Percentiles rank a stretch among this genome's conserved stretches.
These are phyloP conservation scores for Ustilaginoidea virens DNA, from an alignment of 2,329 filamentous ascomycete species.

Conservation along the genomic window DNA sequence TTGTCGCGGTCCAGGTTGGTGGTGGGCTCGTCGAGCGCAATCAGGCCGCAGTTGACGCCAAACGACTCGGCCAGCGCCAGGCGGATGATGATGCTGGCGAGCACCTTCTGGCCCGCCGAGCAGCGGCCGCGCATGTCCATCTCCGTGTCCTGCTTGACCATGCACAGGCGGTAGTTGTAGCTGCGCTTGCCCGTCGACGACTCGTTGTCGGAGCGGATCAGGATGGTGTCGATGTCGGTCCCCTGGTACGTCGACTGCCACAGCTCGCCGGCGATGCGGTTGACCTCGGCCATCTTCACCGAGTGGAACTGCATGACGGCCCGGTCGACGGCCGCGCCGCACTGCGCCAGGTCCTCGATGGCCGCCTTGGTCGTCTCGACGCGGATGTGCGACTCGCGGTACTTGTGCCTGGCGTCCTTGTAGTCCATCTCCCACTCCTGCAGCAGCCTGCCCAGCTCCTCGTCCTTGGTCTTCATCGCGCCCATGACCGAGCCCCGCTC, in stretches of 20 bases:
- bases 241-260: slow-evolving; percentile 96
- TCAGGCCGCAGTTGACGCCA: slow-evolving; percentile 86
- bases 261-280: slow-evolving; percentile 85
- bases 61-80: slow-evolving; percentile 93
- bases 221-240: slow-evolving; percentile 91
- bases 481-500: slow-evolving; percentile 63
- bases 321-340: slow-evolving; percentile 72
- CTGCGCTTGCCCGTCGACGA: slow-evolving; percentile 54
- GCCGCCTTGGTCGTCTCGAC: slow-evolving; percentile 87
- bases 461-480: slow-evolving; percentile 69
- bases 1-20: slow-evolving; percentile 95
- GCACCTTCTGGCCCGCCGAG: slow-evolving; percentile 89
- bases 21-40: slow-evolving; percentile 92
- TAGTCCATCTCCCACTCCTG: slow-evolving; percentile 77
- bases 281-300: slow-evolving; percentile 97
- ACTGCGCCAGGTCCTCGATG: slow-evolving; percentile 76
- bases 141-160: slow-evolving; percentile 93
- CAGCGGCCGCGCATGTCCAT: slow-evolving; percentile 99
- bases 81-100: slow-evolving; percentile 94
- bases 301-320: slow-evolving; percentile 96
- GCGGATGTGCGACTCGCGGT: slow-evolving; percentile 76
- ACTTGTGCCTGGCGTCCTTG: slow-evolving; percentile 63
- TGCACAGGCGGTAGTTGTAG: slow-evolving; percentile 96
- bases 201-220: slow-evolving; percentile 87
- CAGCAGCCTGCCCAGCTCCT: slow-evolving; percentile 57